phyloP scores from a whole-genome alignment of 371 early-diverging fungal species.

The Apophysomyces sp. region DNA sequence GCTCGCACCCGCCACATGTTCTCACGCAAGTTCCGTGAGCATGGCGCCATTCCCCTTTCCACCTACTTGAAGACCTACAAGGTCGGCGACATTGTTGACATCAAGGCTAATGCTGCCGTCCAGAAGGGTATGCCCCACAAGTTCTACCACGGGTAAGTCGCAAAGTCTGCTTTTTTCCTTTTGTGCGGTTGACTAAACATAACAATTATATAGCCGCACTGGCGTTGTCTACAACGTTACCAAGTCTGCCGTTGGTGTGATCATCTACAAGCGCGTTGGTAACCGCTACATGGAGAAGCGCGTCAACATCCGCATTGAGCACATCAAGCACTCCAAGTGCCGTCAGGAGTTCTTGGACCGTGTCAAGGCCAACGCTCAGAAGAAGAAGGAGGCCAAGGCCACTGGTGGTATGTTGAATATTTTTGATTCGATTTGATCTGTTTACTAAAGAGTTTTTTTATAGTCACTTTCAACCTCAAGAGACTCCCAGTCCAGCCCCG shows the following conservation, averaged over 20 bases:
- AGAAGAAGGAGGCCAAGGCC: constrained; percentile 81
- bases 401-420: constrained; percentile 40
- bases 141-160: constrained; percentile 97
- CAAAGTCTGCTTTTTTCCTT: not conserved
- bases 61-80: constrained; percentile 98
- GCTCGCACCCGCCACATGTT: constrained; percentile 99
- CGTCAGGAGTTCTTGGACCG: constrained; percentile 98
- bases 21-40: constrained; percentile 94
- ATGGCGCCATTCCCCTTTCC: constrained; percentile 91
- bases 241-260: constrained; percentile 98
- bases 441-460: not conserved
- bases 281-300: constrained; percentile 98
- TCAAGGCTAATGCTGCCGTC: constrained; percentile 71
- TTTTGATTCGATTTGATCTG: not conserved
- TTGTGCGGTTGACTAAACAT: not conserved
- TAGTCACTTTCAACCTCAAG: constrained; percentile 81
- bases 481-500: constrained; percentile 93
- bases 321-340: constrained; percentile 99
- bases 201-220: constrained; percentile 71
- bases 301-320: constrained; percentile 98
- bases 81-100: constrained; percentile 45
- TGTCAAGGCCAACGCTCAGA: constrained; percentile 91
- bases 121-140: constrained; percentile 99
- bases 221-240: constrained; percentile 98
- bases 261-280: constrained; percentile 98